phyloP scores from a whole-genome alignment of 2,329 filamentous ascomycete species.

The Aspergillus pseudoglaucus region DNA sequence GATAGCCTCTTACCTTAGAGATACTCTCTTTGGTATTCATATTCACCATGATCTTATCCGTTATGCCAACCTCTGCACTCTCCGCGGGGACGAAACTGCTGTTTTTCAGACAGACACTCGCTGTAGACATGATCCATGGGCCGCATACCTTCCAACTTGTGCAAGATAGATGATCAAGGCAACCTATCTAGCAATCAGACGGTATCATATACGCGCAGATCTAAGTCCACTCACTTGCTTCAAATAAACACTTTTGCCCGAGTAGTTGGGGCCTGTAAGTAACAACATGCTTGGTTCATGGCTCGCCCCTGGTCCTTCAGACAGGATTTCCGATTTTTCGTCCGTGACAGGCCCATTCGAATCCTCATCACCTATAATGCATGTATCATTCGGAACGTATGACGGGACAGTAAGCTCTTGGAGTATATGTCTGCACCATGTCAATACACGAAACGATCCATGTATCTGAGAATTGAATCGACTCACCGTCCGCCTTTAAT shows the following conservation, averaged over 20 bases:
- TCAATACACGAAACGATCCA: constrained; percentile 4
- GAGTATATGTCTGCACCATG: constrained; percentile 58
- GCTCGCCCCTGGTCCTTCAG: constrained; percentile 3
- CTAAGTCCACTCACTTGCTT: constrained; percentile 56
- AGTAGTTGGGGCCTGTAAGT: constrained; percentile 91
- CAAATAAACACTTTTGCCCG: constrained; percentile 91
- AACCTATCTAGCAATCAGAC: constrained; percentile 37
- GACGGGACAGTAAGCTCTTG: constrained; percentile 76
- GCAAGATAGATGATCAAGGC: constrained; percentile 88
- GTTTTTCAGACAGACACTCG: constrained; percentile 3
- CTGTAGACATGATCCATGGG: not conserved
- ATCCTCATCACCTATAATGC: constrained; percentile 53
- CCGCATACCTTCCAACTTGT: constrained; percentile 62
- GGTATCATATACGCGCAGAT: not conserved
- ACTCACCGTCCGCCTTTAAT: constrained; percentile 67
- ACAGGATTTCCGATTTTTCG: not conserved
- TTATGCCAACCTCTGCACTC: constrained; percentile 70
- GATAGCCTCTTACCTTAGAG: constrained; percentile 40
- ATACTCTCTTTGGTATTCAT: constrained; percentile 69
- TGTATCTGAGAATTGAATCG: not conserved
- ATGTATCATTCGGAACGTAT: constrained; percentile 77
- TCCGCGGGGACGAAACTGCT: constrained; percentile 77
- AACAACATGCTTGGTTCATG: constrained; percentile 62
- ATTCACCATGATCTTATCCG: constrained; percentile 85
- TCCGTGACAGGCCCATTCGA: not conserved